Conservation (phyloP, 2,329 filamentous ascomycete genomes). For the Diaporthe vaccinii region DNA sequence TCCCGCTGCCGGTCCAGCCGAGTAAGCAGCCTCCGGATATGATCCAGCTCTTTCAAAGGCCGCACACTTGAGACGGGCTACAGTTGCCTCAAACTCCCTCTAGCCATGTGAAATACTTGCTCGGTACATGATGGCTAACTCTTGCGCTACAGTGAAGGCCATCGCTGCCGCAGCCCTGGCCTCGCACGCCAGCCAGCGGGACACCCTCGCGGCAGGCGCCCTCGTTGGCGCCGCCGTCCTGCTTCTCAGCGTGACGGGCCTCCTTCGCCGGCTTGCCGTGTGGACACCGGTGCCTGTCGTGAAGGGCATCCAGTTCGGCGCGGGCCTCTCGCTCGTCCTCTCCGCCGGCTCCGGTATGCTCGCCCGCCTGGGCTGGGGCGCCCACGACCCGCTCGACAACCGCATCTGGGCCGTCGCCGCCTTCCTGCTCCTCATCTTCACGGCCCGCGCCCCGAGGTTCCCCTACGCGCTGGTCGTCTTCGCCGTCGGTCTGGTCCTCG, state of each 20-base stretch:
- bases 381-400: conserved; percentile 79
- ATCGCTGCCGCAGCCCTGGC: conserved; percentile 92
- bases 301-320: conserved; percentile 95
- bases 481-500: conserved; percentile 75
- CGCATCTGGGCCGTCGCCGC: conserved; percentile 81
- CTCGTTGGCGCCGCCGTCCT: conserved; percentile 82
- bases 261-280: conserved; percentile 80
- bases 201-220: conserved; percentile 86
- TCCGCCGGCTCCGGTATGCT: conserved; percentile 80
- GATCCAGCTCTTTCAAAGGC: background rate
- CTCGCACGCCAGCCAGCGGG: conserved; percentile 72
- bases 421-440: conserved; percentile 78
- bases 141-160: conserved; percentile 68
- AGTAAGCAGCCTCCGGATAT: background rate
- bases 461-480: conserved; percentile 86
- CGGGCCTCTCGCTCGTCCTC: conserved; percentile 85
- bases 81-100: background rate
- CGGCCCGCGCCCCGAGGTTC: conserved; percentile 71
- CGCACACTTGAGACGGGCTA: background rate
- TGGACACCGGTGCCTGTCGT: conserved; percentile 88
- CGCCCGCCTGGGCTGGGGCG: conserved; percentile 75
- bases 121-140: conserved; percentile 46
- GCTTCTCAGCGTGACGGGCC: conserved; percentile 81
- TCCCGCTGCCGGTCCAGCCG: conserved; percentile 93
- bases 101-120: background rate